Evolutionary conservation across 352 stramenopile genomes (phyloP).

Genomic region (Phytophthora colocasiae): DNA sequence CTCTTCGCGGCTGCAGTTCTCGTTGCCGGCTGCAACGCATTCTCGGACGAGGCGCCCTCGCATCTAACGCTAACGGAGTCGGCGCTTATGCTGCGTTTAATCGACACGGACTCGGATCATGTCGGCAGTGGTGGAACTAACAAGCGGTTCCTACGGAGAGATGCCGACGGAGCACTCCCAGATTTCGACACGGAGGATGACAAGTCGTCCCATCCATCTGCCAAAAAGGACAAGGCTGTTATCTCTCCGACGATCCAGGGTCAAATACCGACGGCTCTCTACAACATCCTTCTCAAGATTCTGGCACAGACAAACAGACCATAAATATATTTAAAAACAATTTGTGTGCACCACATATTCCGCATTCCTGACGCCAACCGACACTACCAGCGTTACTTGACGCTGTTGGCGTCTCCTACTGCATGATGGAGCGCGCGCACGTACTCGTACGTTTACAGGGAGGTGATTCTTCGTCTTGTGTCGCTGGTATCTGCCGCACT

Average conservation of each 20-base stretch:
- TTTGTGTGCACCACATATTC: slow-evolving; percentile 9
- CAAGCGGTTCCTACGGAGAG: slow-evolving; percentile 1
- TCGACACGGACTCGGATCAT: background rate
- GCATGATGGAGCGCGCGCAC: slow-evolving; percentile 57
- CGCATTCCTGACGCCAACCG: background rate
- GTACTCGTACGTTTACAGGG: slow-evolving; percentile 60
- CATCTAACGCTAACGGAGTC: slow-evolving; percentile 6
- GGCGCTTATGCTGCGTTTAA: slow-evolving; percentile 9
- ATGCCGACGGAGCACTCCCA: background rate
- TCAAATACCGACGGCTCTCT: slow-evolving; percentile 5
- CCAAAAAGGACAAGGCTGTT: background rate
- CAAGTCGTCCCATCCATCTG: background rate
- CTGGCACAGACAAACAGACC: background rate
- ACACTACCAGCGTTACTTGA: slow-evolving; percentile 1
- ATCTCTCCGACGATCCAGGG: slow-evolving; percentile 1
- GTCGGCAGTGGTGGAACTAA: background rate
- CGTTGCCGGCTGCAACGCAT: background rate
- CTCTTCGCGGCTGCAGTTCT: background rate
- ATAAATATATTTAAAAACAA: background rate
- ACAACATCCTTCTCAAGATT: slow-evolving; percentile 3
- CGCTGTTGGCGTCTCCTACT: slow-evolving; percentile 5
- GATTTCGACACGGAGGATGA: background rate
- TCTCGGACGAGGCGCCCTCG: background rate
- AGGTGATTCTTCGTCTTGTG: background rate
- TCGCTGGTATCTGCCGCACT: slow-evolving; percentile 57